phyloP scores from a whole-genome alignment of 2,329 filamentous ascomycete species.

The Allantophomopsis cytisporea region DNA sequence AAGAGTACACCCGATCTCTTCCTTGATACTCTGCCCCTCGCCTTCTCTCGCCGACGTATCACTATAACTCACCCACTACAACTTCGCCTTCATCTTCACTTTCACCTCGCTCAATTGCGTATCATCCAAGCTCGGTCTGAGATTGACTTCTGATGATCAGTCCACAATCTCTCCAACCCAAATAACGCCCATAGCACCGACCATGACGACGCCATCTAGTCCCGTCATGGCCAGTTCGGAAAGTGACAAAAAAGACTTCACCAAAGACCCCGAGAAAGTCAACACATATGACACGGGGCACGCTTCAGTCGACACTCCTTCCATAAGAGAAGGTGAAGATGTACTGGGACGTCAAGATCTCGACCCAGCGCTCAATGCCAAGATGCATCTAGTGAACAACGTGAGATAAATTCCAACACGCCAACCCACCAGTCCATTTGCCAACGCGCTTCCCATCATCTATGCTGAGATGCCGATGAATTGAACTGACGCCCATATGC shows the following conservation, averaged over 20 bases:
- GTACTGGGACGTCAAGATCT: slow-evolving; percentile 41
- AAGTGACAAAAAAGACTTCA: slow-evolving; percentile 3
- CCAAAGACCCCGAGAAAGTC: slow-evolving; percentile 4
- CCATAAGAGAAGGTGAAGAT: slow-evolving; percentile 21
- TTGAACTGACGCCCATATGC: neutral
- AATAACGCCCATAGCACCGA: neutral
- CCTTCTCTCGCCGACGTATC: no score
- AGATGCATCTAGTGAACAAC: slow-evolving; percentile 59
- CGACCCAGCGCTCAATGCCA: slow-evolving; percentile 47
- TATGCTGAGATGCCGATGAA: no score
- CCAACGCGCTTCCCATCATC: neutral
- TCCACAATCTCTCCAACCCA: neutral
- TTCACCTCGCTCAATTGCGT: no score
- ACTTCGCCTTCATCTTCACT: no score
- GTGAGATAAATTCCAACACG: slow-evolving; percentile 22
- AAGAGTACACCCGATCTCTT: no score
- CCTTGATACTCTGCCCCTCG: no score
- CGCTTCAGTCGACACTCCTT: slow-evolving; percentile 2
- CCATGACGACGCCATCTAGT: neutral
- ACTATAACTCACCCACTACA: no score
- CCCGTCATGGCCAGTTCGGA: neutral
- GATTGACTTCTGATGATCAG: neutral
- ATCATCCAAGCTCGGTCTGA: neutral
- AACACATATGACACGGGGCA: slow-evolving; percentile 2
- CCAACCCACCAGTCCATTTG: neutral